Evolutionary conservation across 2,329 filamentous ascomycete species (phyloP).

Genomic region (Trichoderma pleuroti): DNA sequence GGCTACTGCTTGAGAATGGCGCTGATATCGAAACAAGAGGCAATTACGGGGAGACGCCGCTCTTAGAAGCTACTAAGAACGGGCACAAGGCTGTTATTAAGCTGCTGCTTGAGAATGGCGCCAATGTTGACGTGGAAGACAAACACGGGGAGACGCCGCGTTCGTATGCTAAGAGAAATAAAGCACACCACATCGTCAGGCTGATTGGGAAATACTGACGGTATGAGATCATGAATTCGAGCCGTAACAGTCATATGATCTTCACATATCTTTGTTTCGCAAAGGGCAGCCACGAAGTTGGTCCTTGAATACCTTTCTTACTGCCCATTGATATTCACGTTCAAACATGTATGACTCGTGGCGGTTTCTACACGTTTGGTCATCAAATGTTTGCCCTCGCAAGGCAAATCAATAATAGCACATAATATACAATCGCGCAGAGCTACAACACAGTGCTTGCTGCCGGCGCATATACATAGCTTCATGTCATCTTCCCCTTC

Average conservation of each 20-base stretch:
- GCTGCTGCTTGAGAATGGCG: background rate
- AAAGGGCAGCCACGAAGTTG: background rate
- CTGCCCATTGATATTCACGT: background rate
- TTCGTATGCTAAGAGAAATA: background rate
- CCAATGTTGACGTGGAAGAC: background rate
- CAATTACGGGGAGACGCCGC: background rate
- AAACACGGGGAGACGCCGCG: rapidly evolving
- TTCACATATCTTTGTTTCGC: background rate
- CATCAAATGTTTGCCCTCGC: background rate
- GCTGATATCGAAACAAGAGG: background rate
- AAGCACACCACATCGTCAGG: rapidly evolving
- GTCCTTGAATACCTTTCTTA: background rate
- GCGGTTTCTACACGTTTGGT: background rate
- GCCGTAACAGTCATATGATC: background rate
- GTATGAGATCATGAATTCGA: background rate
- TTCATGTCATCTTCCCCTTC: background rate
- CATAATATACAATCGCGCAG: conserved; percentile 34
- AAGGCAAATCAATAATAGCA: conserved; percentile 30
- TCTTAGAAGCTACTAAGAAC: rapidly evolving
- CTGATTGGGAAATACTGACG: background rate
- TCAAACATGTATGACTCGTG: background rate
- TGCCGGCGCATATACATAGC: conserved; percentile 24
- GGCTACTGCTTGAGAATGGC: background rate
- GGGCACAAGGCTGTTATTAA: background rate
- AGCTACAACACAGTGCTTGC: conserved; percentile 30